Evolutionary conservation across 768 basidiomycete species (phyloP).

Genomic region (Podaxis pistillaris): DNA sequence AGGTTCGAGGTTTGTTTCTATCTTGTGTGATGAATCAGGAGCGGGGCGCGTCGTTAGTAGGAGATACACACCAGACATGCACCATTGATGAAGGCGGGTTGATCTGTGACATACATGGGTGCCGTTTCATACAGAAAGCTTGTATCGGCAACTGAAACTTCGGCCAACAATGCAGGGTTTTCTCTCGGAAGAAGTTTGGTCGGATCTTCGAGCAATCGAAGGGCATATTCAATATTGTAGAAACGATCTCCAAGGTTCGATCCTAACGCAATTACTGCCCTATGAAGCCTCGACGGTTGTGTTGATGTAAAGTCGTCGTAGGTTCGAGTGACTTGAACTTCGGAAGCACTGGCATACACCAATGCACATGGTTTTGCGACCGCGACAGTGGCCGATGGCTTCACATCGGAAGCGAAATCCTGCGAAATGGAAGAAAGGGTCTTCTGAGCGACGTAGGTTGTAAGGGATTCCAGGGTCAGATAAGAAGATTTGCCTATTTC

Average conservation of each 20-base stretch:
- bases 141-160: slow-evolving; percentile 59
- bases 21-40: slow-evolving; percentile 39
- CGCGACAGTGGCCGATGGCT: slow-evolving; percentile 44
- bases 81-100: slow-evolving; percentile 86
- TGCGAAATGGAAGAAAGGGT: slow-evolving; percentile 32
- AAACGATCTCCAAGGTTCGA: slow-evolving; percentile 90
- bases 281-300: slow-evolving; percentile 15
- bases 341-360: slow-evolving; percentile 61
- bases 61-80: slow-evolving; percentile 72
- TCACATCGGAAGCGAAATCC: slow-evolving; percentile 20
- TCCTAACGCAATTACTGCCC: slow-evolving; percentile 76
- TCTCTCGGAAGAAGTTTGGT: slow-evolving; percentile 23
- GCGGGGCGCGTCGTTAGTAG: not conserved
- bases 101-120: slow-evolving; percentile 95
- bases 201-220: slow-evolving; percentile 65
- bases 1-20: slow-evolving; percentile 72
- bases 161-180: slow-evolving; percentile 10
- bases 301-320: slow-evolving; percentile 31
- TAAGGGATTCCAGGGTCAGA: slow-evolving; percentile 71
- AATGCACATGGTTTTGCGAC: slow-evolving; percentile 73
- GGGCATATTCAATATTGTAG: slow-evolving; percentile 74
- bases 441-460: slow-evolving; percentile 50
- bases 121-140: slow-evolving; percentile 92
- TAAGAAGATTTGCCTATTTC: slow-evolving; percentile 25
- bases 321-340: slow-evolving; percentile 56